Percentiles rank a stretch among this genome's conserved stretches.
These are phyloP conservation scores for Forsythia viridissima DNA, from an alignment of 257 asterid genomes.

Conservation along the genomic window DNA sequence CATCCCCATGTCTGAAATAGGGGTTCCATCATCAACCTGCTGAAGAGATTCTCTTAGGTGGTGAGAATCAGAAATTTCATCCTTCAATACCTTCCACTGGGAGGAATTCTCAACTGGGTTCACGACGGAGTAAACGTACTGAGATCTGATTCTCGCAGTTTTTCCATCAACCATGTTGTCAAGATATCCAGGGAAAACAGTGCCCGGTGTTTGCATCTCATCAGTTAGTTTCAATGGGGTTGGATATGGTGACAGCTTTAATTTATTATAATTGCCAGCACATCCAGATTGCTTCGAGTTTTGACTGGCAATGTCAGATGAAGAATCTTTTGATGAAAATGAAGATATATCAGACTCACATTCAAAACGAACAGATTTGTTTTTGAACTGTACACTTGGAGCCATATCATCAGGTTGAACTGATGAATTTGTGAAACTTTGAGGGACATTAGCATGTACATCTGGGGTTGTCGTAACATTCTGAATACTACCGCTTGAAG, in stretches of 20 bases:
- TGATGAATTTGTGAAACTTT: constrained; percentile 29
- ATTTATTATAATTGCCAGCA: constrained; percentile 23
- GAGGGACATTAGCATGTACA: constrained; percentile 23
- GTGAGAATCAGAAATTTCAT: constrained; percentile 38
- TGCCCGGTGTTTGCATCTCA: constrained; percentile 95
- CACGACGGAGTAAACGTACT: constrained; percentile 54
- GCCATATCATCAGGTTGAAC: constrained; percentile 38
- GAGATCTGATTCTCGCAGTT: constrained; percentile 59
- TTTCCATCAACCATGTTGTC: constrained; percentile 49
- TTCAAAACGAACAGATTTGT: constrained; percentile 49
- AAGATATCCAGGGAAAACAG: constrained; percentile 67
- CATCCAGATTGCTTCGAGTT: constrained; percentile 38
- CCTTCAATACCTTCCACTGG: constrained; percentile 44
- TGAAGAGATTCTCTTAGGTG: constrained; percentile 28
- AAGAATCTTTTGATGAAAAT: constrained; percentile 43
- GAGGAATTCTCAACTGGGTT: constrained; percentile 47
- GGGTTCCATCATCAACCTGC: constrained; percentile 27
- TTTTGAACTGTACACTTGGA: constrained; percentile 37
- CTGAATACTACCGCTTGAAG: constrained; percentile 30
- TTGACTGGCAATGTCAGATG: constrained; percentile 49
- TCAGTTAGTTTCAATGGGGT: constrained; percentile 76
- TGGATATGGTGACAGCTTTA: constrained; percentile 62
- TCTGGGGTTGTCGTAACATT: constrained; percentile 24
- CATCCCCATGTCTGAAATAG: constrained; percentile 22
- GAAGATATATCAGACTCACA: constrained; percentile 38